These are phyloP conservation scores for Phaeotremella fagi DNA, from an alignment of 768 basidiomycete species.

Conservation along the genomic window DNA sequence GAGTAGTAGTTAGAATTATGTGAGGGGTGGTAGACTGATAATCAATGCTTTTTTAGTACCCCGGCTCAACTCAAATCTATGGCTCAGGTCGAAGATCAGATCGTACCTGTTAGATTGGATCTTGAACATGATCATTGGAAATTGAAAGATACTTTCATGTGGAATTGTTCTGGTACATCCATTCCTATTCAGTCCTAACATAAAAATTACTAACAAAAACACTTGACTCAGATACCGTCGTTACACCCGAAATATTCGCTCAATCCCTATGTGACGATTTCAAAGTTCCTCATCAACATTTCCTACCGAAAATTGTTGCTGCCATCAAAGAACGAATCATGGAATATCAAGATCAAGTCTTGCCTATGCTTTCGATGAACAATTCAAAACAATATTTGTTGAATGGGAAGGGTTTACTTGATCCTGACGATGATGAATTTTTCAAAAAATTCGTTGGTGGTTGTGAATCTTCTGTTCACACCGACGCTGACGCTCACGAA, in stretches of 20 bases:
- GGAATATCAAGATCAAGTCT: conserved; percentile 51
- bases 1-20: conserved; percentile 54
- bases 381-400: conserved; percentile 53
- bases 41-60: conserved; percentile 49
- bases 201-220: not conserved
- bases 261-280: conserved; percentile 90
- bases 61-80: conserved; percentile 46
- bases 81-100: conserved; percentile 58
- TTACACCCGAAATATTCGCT: conserved; percentile 86
- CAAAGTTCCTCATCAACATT: conserved; percentile 60
- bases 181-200: no score
- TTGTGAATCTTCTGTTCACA: no score
- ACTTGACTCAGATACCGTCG: conserved; percentile 63
- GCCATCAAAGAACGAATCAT: conserved; percentile 71
- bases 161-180: conserved; percentile 86
- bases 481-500: no score
- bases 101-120: conserved; percentile 93
- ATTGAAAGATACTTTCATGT: conserved; percentile 93
- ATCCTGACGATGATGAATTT: no score
- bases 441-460: no score
- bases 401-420: conserved; percentile 54
- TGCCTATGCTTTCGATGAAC: conserved; percentile 23
- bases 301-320: conserved; percentile 61
- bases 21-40: conserved; percentile 56
- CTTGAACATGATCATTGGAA: conserved; percentile 91